Percentiles rank a stretch among this genome's conserved stretches.
These are phyloP conservation scores for Cryptosporidium felis DNA, from an alignment of 169 alveolate species.

Conservation along the genomic window DNA sequence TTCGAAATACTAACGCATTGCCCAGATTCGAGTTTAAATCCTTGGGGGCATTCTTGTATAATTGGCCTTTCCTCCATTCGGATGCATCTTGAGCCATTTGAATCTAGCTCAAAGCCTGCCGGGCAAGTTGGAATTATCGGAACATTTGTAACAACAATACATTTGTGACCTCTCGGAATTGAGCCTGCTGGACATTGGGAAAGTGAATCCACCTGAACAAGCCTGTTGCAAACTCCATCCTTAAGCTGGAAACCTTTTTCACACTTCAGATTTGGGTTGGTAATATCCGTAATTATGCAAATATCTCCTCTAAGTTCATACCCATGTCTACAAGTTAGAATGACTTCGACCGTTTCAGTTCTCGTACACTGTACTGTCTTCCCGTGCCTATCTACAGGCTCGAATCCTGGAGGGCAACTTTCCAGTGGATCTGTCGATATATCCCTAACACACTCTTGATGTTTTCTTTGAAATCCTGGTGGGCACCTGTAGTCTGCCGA, in stretches of 20 bases:
- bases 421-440: constrained; percentile 64
- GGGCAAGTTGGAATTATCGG: constrained; percentile 64
- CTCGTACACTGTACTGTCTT: constrained; percentile 50
- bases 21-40: constrained; percentile 48
- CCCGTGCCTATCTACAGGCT: constrained; percentile 65
- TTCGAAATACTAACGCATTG: constrained; percentile 66
- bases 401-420: constrained; percentile 70
- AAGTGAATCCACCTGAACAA: constrained; percentile 43
- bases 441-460: constrained; percentile 69
- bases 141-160: constrained; percentile 55
- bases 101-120: constrained; percentile 42
- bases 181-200: constrained; percentile 70
- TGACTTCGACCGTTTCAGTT: constrained; percentile 58
- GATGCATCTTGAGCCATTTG: constrained; percentile 43
- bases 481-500: constrained; percentile 69
- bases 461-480: constrained; percentile 69
- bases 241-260: constrained; percentile 70
- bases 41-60: constrained; percentile 69
- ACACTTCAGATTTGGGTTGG: constrained; percentile 50
- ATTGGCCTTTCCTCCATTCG: constrained; percentile 68
- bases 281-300: constrained; percentile 21
- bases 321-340: constrained; percentile 50
- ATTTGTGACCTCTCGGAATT: constrained; percentile 68
- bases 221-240: constrained; percentile 61
- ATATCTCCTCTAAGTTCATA: constrained; percentile 69